phyloP scores from a whole-genome alignment of 768 basidiomycete genomes.

The Amanita phalloides region DNA sequence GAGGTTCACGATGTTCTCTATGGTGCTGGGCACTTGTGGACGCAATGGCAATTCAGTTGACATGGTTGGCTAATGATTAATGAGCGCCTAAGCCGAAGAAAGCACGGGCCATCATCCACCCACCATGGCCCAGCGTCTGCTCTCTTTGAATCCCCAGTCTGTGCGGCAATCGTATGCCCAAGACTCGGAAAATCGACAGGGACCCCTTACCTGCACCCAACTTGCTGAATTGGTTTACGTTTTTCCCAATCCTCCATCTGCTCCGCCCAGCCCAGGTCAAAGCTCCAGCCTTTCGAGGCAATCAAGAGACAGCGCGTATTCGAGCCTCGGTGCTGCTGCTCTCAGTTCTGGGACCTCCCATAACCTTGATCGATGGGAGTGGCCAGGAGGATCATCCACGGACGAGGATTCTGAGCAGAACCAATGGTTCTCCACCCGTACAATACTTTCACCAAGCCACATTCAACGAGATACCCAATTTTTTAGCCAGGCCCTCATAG shows the following conservation, averaged over 20 bases:
- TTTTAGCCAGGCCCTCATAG: too few relatives aligned
- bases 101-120: neutral
- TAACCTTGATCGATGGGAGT: neutral
- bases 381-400: neutral
- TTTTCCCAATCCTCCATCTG: constrained; percentile 13
- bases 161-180: neutral
- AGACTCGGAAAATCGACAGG: neutral
- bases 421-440: neutral
- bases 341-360: neutral
- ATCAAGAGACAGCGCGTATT: neutral
- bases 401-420: neutral
- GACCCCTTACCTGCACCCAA: neutral
- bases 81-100: neutral
- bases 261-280: constrained; percentile 11
- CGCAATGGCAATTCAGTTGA: neutral
- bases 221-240: constrained; percentile 9
- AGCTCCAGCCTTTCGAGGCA: constrained; percentile 9
- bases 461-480: neutral
- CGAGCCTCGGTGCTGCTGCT: neutral
- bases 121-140: neutral
- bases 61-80: too few relatives aligned
- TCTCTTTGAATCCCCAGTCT: neutral
- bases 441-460: neutral
- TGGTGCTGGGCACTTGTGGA: neutral
- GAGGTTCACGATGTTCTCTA: neutral